Base-by-base conservation (phyloP, 805 yeast genomes). In the Hanseniaspora guilliermondii region DNA sequence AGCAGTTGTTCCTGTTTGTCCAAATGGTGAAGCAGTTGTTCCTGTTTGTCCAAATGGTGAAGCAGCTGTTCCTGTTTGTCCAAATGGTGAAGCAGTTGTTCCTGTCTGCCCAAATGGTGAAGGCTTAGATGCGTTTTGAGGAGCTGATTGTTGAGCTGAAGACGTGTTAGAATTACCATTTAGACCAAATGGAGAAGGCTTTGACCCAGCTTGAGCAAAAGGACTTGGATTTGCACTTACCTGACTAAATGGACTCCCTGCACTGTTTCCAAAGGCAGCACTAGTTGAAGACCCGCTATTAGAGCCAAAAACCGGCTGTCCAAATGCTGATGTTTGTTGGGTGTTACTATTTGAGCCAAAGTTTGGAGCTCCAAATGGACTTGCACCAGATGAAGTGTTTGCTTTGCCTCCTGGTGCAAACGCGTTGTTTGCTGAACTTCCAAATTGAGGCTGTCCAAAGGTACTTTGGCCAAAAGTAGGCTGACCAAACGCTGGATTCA, bases 231-330 rank as follows among this genome's bases (percentile, higher is more conserved):
- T 37, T 7, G 44, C 2, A 16, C 30, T 30, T 27, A 30, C n/a
- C 25, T 37, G 52, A 21, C 45, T 45, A 37, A 47, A 47, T 8
- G 46, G 46, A 42, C 22, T 27, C 6, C 36, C 12, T 42, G 46
- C 5, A 27, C 4, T 27, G 35, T 27, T 42, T 25, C 46, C 46
- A 25, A 47, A 47, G 8, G 33, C 33, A 9, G 53, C 45, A 6
- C 37, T n/a, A 21, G 22, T 22, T 4, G 37, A 16, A 12, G 39
- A 19, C n/a, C 42, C 32, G 41, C 36, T 16, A 11, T 48, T 37
- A 19, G 57, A 52, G 1, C 60, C 64, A 48, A 62, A 64, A n/a
- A 65, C 57, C 5, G 62, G 60, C 21, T 59, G 57, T 4, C 65
- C 67, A 55, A 60, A 60, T 6, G 61, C 60, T 49, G 40, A 59